A percentile compares a stretch with the other conserved stretches of the same genome.
phyloP scores from a whole-genome alignment of 306 rosid genomes.

The Rosa lucieae region DNA sequence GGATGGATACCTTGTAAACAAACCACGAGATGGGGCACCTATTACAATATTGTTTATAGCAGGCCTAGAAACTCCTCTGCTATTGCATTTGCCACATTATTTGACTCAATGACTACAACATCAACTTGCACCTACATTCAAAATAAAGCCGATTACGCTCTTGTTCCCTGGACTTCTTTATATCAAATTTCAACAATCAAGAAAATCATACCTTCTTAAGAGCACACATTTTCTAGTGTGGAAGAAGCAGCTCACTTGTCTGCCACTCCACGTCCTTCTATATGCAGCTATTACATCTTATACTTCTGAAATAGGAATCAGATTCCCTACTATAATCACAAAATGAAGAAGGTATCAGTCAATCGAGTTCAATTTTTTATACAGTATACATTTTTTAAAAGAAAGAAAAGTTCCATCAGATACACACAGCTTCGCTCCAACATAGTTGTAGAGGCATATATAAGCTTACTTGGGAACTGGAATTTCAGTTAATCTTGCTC shows the following conservation, averaged over 20 bases:
- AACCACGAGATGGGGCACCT: slow-evolving; percentile 71
- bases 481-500: too few relatives aligned
- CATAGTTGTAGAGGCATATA: too few relatives aligned
- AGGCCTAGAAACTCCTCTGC: slow-evolving; percentile 64
- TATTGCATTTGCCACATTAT: slow-evolving; percentile 66
- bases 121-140: slow-evolving; percentile 72
- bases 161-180: slow-evolving; percentile 17
- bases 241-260: slow-evolving; percentile 61
- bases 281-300: too few relatives aligned
- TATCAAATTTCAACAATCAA: not conserved
- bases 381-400: too few relatives aligned
- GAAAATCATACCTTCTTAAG: slow-evolving; percentile 55
- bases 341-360: too few relatives aligned
- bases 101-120: slow-evolving; percentile 67
- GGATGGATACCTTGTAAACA: slow-evolving; percentile 62
- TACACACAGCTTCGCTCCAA: too few relatives aligned
- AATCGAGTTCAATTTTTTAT: too few relatives aligned
- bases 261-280: slow-evolving; percentile 43
- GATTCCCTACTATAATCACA: too few relatives aligned
- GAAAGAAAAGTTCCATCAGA: too few relatives aligned
- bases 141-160: slow-evolving; percentile 10
- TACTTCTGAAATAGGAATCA: too few relatives aligned
- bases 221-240: slow-evolving; percentile 70
- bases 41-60: slow-evolving; percentile 60
- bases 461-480: too few relatives aligned